A percentile compares a stretch with the other conserved stretches of the same genome.
Evolutionary conservation across 768 basidiomycete genomes (phyloP).

Genomic region (Tylopilus balloui): DNA sequence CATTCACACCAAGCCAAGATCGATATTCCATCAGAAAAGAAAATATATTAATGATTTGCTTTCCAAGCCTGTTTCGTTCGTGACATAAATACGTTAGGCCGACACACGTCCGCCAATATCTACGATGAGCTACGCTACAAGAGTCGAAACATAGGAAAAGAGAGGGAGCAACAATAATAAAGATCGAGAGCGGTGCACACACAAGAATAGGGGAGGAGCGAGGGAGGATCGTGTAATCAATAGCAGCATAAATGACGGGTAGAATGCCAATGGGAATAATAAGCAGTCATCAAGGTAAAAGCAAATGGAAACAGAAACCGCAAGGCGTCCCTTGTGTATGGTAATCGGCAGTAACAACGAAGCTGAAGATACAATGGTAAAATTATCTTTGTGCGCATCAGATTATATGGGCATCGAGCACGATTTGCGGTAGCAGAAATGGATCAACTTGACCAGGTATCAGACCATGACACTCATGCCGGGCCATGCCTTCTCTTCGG

Average conservation of each 20-base stretch:
- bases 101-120: conserved; percentile 26
- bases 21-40: neutral
- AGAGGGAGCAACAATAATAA: conserved; percentile 11
- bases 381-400: conserved; percentile 18
- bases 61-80: conserved; percentile 16
- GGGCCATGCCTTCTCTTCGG: conserved; percentile 31
- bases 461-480: conserved; percentile 32
- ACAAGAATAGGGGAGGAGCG: neutral
- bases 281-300: neutral
- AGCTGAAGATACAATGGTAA: conserved; percentile 15
- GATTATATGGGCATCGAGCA: conserved; percentile 24
- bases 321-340: conserved; percentile 28
- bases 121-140: conserved; percentile 31
- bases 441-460: conserved; percentile 10
- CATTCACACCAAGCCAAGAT: neutral
- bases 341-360: conserved; percentile 16
- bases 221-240: conserved; percentile 20
- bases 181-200: conserved; percentile 4
- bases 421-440: conserved; percentile 13
- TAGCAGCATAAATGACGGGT: conserved; percentile 23
- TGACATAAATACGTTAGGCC: conserved; percentile 27
- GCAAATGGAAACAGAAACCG: conserved; percentile 24
- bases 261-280: conserved; percentile 8
- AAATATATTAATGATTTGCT: conserved; percentile 16
- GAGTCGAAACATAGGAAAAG: conserved; percentile 17